phyloP scores from a whole-genome alignment of 2,329 filamentous ascomycete genomes.

The Endoconidiophora polonica region DNA sequence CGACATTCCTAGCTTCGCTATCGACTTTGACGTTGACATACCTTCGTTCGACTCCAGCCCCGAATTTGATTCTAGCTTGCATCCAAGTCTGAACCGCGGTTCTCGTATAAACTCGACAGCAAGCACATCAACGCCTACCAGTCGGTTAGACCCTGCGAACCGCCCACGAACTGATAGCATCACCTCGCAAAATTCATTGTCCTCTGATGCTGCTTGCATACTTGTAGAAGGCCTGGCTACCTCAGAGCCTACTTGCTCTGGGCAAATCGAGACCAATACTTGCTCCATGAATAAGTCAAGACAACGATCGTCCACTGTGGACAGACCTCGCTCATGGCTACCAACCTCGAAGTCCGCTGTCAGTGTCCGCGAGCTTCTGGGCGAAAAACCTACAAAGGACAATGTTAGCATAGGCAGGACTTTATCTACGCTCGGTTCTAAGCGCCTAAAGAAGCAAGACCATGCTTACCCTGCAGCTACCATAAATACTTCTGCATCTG shows the following conservation, averaged over 20 bases:
- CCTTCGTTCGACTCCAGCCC: slow-evolving; percentile 35
- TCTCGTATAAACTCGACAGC: slow-evolving; percentile 17
- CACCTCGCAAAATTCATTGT: not conserved
- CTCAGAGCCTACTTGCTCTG: slow-evolving; percentile 1
- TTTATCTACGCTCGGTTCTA: slow-evolving; percentile 4
- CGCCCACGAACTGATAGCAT: not conserved
- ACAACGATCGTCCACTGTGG: slow-evolving; percentile 31
- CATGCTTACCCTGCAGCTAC: not conserved
- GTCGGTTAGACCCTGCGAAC: not conserved
- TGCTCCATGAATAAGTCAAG: slow-evolving; percentile 16
- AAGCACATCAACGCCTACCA: not conserved
- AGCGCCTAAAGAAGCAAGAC: slow-evolving; percentile 2
- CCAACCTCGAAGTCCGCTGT: slow-evolving; percentile 27
- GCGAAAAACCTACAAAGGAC: slow-evolving; percentile 14
- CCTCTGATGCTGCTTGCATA: slow-evolving; percentile 13
- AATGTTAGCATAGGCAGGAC: not conserved
- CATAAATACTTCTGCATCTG: not conserved
- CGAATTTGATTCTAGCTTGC: slow-evolving; percentile 31
- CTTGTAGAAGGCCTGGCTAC: slow-evolving; percentile 1
- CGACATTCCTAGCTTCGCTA: slow-evolving; percentile 6
- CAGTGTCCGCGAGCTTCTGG: slow-evolving; percentile 20
- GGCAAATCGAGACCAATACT: not conserved
- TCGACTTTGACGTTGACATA: slow-evolving; percentile 29
- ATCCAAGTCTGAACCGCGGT: slow-evolving; percentile 9
- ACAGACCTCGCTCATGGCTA: slow-evolving; percentile 37